A percentile compares a stretch with the other conserved stretches of the same genome.
phyloP scores from a whole-genome alignment of 768 basidiomycete genomes.

The Tubosaeta sp. region DNA sequence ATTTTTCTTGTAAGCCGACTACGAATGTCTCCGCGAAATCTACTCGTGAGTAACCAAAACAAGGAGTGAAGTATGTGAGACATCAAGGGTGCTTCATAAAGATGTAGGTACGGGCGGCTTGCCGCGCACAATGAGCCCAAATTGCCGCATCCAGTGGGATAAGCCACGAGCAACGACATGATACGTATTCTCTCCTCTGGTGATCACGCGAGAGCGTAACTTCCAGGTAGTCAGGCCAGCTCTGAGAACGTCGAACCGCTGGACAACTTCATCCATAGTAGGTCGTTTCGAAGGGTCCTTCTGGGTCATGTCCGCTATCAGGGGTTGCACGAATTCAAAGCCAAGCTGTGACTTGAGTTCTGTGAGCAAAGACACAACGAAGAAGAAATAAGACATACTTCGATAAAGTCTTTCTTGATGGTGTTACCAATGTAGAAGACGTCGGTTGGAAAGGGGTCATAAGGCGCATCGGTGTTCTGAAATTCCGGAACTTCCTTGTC shows the following conservation, averaged over 20 bases:
- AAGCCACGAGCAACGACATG: constrained; percentile 2
- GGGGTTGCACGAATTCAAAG: constrained; percentile 31
- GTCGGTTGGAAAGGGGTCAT: constrained; percentile 40
- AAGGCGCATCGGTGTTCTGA: constrained; percentile 12
- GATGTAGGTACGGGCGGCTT: constrained; percentile 18
- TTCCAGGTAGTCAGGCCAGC: constrained; percentile 18
- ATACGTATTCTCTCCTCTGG: neutral
- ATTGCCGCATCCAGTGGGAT: constrained; percentile 24
- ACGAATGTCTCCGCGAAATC: too few species aligned
- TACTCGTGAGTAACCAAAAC: too few species aligned
- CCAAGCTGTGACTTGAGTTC: neutral
- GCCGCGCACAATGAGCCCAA: constrained; percentile 13
- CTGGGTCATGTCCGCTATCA: constrained; percentile 37
- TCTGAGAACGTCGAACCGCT: constrained; percentile 24
- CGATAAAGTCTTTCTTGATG: constrained; percentile 28
- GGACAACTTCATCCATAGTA: constrained; percentile 33
- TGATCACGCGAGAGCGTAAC: constrained; percentile 27
- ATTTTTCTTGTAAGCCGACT: too few species aligned
- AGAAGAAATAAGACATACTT: constrained; percentile 15
- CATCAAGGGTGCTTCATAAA: neutral
- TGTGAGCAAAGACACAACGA: neutral
- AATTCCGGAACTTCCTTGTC: constrained; percentile 41
- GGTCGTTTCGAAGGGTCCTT: constrained; percentile 35
- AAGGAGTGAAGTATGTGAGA: neutral
- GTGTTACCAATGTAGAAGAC: constrained; percentile 41